These are phyloP conservation scores for Murraya paniculata DNA, from an alignment of 345 rosid genomes.

Conservation along the genomic window DNA sequence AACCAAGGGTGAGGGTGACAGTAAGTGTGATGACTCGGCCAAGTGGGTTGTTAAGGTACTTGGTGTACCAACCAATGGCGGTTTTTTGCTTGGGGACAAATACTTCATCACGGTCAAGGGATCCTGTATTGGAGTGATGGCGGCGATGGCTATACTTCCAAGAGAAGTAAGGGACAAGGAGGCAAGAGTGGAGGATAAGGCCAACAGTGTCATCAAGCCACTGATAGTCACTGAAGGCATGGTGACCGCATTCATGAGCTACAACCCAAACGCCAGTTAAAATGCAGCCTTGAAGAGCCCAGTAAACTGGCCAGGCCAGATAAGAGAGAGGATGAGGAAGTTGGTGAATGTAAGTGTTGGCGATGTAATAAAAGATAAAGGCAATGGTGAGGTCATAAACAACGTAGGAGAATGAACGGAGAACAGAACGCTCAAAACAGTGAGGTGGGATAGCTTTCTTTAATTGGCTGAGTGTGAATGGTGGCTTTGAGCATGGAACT, in stretches of 20 bases:
- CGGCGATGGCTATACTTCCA: conserved; percentile 95
- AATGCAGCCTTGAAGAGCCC: conserved; percentile 78
- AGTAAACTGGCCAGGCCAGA: conserved; percentile 77
- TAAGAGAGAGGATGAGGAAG: conserved; percentile 56
- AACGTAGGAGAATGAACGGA: conserved; percentile 70
- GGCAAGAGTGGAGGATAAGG: conserved; percentile 70
- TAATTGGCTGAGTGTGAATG: conserved; percentile 62
- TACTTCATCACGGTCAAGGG: conserved; percentile 82
- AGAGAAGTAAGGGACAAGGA: conserved; percentile 90
- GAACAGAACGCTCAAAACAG: conserved; percentile 79
- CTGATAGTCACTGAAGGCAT: conserved; percentile 88
- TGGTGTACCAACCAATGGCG: conserved; percentile 45
- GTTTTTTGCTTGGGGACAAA: conserved; percentile 73
- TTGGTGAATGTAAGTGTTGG: conserved; percentile 50
- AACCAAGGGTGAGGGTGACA: conserved; percentile 62
- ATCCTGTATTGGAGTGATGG: conserved; percentile 87
- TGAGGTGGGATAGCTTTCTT: conserved; percentile 90
- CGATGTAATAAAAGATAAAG: conserved; percentile 49
- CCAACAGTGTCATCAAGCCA: conserved; percentile 89
- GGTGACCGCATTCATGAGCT: conserved; percentile 96
- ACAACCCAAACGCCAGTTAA: conserved; percentile 83
- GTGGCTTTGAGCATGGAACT: conserved; percentile 63
- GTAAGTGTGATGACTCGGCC: conserved; percentile 53
- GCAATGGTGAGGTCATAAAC: conserved; percentile 56
- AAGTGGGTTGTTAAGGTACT: conserved; percentile 69